phyloP scores from a whole-genome alignment of 345 rosid genomes.

The Citrus trifoliata region DNA sequence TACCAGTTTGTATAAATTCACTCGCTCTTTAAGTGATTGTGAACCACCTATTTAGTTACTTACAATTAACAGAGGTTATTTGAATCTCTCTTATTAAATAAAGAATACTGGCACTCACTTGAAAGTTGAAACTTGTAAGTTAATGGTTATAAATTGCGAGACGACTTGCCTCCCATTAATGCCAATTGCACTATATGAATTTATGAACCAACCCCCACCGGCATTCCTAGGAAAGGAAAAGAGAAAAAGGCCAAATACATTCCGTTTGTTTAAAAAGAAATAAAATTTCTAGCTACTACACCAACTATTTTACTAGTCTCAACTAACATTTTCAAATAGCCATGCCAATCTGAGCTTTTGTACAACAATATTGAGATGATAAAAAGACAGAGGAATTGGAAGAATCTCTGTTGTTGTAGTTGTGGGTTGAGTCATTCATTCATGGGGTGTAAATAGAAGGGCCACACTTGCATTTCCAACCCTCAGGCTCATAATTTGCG shows the following conservation, averaged over 20 bases:
- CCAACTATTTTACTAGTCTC: neutral
- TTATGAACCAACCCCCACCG: neutral
- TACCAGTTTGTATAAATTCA: no score
- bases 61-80: no score
- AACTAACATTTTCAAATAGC: neutral
- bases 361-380: neutral
- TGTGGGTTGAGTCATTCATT: neutral
- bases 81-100: no score
- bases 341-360: neutral
- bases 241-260: neutral
- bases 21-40: no score
- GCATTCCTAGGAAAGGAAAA: neutral
- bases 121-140: no score
- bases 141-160: no score
- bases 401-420: neutral
- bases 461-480: slow-evolving; percentile 87
- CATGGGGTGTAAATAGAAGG: slow-evolving; percentile 57
- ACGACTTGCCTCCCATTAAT: no score
- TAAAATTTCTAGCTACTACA: neutral
- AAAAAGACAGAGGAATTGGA: neutral
- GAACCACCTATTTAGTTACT: no score
- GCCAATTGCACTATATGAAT: no score
- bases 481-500: slow-evolving; percentile 79
- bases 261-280: neutral
- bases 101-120: no score